Conservation (phyloP, 805 yeast genomes). For the Lipomyces starkeyi region DNA sequence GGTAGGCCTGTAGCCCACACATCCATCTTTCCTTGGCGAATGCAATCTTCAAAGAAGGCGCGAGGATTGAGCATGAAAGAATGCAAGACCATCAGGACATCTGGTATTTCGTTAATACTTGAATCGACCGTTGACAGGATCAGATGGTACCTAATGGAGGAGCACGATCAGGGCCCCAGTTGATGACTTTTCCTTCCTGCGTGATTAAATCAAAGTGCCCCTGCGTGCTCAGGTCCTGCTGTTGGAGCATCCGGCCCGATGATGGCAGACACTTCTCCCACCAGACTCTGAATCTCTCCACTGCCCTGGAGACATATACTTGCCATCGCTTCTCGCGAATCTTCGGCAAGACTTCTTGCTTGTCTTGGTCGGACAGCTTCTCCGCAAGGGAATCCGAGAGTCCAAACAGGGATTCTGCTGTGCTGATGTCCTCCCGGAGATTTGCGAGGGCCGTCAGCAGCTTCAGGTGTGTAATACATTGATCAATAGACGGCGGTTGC, state of each 20-base stretch:
- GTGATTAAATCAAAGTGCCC: conserved; percentile 8
- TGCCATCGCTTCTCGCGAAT: conserved; percentile 12
- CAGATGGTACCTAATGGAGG: conserved; percentile 7
- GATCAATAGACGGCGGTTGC: conserved; percentile 7
- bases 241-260: conserved; percentile 9
- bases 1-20: conserved; percentile 7
- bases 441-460: conserved; percentile 7
- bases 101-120: conserved; percentile 11
- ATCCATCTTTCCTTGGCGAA: conserved; percentile 8
- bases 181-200: neutral
- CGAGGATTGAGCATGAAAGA: conserved; percentile 38
- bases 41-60: conserved; percentile 32
- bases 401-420: conserved; percentile 2
- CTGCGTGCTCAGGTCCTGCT: conserved; percentile 1
- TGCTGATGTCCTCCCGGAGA: conserved; percentile 10
- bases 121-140: neutral
- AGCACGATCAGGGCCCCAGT: conserved; percentile 8
- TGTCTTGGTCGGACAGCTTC: neutral
- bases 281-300: conserved; percentile 6
- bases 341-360: conserved; percentile 5
- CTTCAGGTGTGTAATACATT: conserved; percentile 7
- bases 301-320: conserved; percentile 7
- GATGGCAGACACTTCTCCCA: conserved; percentile 11
- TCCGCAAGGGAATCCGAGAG: conserved; percentile 6
- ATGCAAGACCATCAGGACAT: conserved; percentile 40